Base-by-base conservation (phyloP, 257 asterid species). In the Nicotiana otophora region DNA sequence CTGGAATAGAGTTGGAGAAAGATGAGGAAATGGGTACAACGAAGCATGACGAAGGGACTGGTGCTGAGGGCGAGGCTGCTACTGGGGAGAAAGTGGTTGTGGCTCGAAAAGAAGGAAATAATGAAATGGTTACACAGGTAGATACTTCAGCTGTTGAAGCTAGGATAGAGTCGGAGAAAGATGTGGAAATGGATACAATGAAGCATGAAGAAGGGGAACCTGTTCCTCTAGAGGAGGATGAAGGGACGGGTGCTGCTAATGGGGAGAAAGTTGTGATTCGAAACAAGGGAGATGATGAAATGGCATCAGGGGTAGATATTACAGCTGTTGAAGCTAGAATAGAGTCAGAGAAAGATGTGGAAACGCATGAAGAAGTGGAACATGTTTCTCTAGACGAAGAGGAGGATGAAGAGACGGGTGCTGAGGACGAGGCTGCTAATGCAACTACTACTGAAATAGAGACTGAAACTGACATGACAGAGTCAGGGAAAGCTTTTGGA, bases 391-490 rank as follows among this genome's bases (percentile, higher is more conserved):
- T 31, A 34, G 72, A 83, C 20, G 81, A 58, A 36, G 62, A 86
- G 88, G 94, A 90, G 60, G 54, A 86, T 87, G 95, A 90, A 85
- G 87, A 86, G 61, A 84, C 85, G 6, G 87, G 66, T 83, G 90
- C 88, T 66, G 93, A 88, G 33, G 87, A 86, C 65, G 98, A 93
- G 77, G 85, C 89, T 3, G 90, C 90, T 66, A 81, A 86, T 51
- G 92, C 85, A 42, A 95, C 90, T 81, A 89, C 90, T 72, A 89
- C 95, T 61, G 97, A 92, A 87, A 82, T 87, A 90, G 97, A 91
- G 87, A 92, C 95, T 48, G 97, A 94, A 91, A 86, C 88, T 54
- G 95, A 92, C 66, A 85, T 86, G 84, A 86, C 81, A 5, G 97
- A 91, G 46, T 88, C 94, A 30, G 93, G 87, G 82, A 92, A 89